These are phyloP conservation scores for Citrus medica DNA, from an alignment of 345 rosid genomes.

Conservation along the genomic window DNA sequence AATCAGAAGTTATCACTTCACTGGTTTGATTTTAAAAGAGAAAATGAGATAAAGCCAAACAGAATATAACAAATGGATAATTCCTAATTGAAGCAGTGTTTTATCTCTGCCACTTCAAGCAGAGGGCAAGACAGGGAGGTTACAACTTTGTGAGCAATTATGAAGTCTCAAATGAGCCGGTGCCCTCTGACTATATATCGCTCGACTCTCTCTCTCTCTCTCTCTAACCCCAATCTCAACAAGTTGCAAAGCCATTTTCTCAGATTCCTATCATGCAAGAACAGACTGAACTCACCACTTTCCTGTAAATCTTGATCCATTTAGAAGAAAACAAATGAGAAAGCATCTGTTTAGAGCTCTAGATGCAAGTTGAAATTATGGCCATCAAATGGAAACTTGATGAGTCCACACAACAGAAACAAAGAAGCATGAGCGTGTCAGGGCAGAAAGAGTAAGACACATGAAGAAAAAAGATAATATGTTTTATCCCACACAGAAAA, in stretches of 20 bases:
- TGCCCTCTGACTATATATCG: not conserved
- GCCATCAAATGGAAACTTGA: not conserved
- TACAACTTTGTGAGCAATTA: not conserved
- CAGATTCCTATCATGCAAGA: not conserved
- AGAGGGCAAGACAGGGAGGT: not conserved
- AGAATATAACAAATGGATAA: not conserved
- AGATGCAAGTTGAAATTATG: not conserved
- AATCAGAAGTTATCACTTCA: not conserved
- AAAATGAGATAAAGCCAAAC: not conserved
- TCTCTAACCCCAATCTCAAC: not conserved
- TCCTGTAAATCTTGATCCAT: not conserved
- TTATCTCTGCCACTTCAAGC: not conserved
- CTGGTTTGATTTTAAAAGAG: not conserved
- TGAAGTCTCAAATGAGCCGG: not conserved
- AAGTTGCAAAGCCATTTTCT: not conserved
- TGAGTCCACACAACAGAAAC: not conserved
- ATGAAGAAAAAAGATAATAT: not conserved
- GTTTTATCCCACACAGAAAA: not conserved
- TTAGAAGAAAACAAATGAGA: not conserved
- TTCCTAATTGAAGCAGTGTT: not conserved
- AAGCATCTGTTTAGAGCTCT: not conserved
- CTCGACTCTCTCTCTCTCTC: not conserved
- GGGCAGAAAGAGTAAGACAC: not conserved
- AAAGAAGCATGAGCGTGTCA: not conserved
- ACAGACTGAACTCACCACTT: not conserved